phyloP scores from a whole-genome alignment of 306 rosid genomes.

The Lupinus albus region DNA sequence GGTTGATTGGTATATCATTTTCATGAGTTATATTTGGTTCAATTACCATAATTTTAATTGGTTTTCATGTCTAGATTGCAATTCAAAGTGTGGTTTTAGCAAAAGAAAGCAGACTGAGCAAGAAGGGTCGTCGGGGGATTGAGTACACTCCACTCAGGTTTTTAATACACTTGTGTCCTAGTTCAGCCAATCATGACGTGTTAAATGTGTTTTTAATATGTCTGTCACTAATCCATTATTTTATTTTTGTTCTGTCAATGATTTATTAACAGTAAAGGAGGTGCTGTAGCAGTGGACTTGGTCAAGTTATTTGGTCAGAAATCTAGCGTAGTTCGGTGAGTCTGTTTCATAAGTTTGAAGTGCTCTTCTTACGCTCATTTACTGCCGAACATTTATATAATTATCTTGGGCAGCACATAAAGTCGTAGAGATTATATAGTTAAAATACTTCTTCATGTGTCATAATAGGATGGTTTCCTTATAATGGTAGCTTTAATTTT shows the following conservation, averaged over 20 bases:
- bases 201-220: slow-evolving; percentile 1
- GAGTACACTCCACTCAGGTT: slow-evolving; percentile 78
- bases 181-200: not conserved
- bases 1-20: slow-evolving; percentile 28
- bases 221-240: slow-evolving; percentile 20
- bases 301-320: slow-evolving; percentile 85
- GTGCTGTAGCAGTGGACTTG: slow-evolving; percentile 77
- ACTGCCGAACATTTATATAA: slow-evolving; percentile 11
- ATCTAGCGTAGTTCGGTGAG: slow-evolving; percentile 86
- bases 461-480: not conserved
- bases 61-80: slow-evolving; percentile 62
- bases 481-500: not conserved
- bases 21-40: slow-evolving; percentile 1
- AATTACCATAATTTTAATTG: not conserved
- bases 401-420: not conserved
- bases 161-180: slow-evolving; percentile 2
- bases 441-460: not conserved
- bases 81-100: slow-evolving; percentile 84
- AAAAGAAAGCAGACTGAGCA: slow-evolving; percentile 90
- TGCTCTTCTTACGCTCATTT: slow-evolving; percentile 11
- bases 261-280: slow-evolving; percentile 64
- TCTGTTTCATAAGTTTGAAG: slow-evolving; percentile 30
- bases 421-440: slow-evolving; percentile 14
- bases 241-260: slow-evolving; percentile 9
- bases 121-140: slow-evolving; percentile 80